Evolutionary conservation across 2,329 filamentous ascomycete genomes (phyloP).

Genomic region (Penicillium sclerotigenum): DNA sequence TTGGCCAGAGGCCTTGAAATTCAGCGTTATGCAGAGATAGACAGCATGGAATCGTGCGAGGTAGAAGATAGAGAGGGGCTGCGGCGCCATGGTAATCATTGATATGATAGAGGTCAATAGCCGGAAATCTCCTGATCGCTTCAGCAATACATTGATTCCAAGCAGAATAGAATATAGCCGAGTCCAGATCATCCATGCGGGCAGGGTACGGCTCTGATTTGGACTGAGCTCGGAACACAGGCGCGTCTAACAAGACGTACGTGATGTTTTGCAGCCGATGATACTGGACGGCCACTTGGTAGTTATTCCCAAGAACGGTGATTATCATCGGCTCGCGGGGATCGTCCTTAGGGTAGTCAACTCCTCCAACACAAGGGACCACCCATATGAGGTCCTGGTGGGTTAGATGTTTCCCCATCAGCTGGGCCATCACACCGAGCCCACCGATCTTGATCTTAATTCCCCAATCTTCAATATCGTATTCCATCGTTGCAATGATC

Average conservation of each 20-base stretch:
- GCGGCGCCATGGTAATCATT: slow-evolving; percentile 64
- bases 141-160: slow-evolving; percentile 70
- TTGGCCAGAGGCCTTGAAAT: slow-evolving; percentile 67
- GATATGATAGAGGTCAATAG: slow-evolving; percentile 64
- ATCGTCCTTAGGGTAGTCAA: slow-evolving; percentile 63
- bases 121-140: slow-evolving; percentile 59
- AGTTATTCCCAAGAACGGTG: slow-evolving; percentile 58
- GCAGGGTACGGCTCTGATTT: slow-evolving; percentile 63
- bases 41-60: slow-evolving; percentile 59
- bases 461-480: slow-evolving; percentile 67
- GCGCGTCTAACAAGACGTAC: slow-evolving; percentile 64
- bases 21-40: slow-evolving; percentile 67
- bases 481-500: slow-evolving; percentile 69
- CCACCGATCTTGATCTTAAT: slow-evolving; percentile 72
- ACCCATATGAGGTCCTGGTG: slow-evolving; percentile 66
- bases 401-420: slow-evolving; percentile 64
- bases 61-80: slow-evolving; percentile 63
- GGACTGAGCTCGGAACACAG: slow-evolving; percentile 63
- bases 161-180: slow-evolving; percentile 64
- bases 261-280: slow-evolving; percentile 64
- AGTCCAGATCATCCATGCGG: slow-evolving; percentile 67
- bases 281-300: slow-evolving; percentile 63
- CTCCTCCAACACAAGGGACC: slow-evolving; percentile 59
- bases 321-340: slow-evolving; percentile 60
- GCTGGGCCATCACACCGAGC: slow-evolving; percentile 66